phyloP scores from a whole-genome alignment of 2,329 filamentous ascomycete species.

The Mycogone perniciosa region DNA sequence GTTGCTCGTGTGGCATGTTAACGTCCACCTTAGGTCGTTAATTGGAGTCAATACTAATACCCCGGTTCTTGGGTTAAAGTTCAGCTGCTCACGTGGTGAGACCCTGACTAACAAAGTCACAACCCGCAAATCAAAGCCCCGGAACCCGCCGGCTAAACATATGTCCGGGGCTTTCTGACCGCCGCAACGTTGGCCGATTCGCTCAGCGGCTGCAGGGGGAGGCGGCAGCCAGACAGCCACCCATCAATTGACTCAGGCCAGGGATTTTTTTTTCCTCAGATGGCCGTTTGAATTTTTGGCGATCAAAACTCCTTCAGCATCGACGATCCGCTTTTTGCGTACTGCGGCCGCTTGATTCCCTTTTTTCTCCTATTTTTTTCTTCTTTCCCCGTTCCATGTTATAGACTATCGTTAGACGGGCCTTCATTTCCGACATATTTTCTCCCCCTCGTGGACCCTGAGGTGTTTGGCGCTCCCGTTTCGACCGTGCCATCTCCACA shows the following conservation, averaged over 20 bases:
- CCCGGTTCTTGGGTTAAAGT: too few species aligned
- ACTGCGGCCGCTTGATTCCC: neutral
- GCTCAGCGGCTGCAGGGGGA: slow-evolving; percentile 1
- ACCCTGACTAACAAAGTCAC: neutral
- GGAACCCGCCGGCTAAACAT: neutral
- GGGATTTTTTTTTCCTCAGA: slow-evolving; percentile 2
- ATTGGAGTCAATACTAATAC: too few species aligned
- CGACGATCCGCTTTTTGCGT: too few species aligned
- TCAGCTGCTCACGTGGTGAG: slow-evolving; percentile 7
- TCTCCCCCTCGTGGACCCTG: slow-evolving; percentile 1
- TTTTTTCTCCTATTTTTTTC: slow-evolving; percentile 2
- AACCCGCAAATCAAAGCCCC: neutral
- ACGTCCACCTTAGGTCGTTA: too few species aligned
- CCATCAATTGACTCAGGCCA: slow-evolving; percentile 4
- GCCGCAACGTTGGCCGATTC: neutral
- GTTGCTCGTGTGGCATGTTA: too few species aligned
- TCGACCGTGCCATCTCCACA: slow-evolving; percentile 9
- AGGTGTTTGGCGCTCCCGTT: slow-evolving; percentile 8
- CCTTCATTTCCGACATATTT: slow-evolving; percentile 10
- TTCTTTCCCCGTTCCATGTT: slow-evolving; percentile 4
- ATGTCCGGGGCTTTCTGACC: slow-evolving; percentile 8
- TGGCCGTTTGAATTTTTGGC: too few species aligned
- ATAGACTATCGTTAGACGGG: slow-evolving; percentile 12
- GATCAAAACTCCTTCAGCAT: too few species aligned
- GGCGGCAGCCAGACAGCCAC: neutral